phyloP scores from a whole-genome alignment of 139 green algal species.

The Eudorina sp. region DNA sequence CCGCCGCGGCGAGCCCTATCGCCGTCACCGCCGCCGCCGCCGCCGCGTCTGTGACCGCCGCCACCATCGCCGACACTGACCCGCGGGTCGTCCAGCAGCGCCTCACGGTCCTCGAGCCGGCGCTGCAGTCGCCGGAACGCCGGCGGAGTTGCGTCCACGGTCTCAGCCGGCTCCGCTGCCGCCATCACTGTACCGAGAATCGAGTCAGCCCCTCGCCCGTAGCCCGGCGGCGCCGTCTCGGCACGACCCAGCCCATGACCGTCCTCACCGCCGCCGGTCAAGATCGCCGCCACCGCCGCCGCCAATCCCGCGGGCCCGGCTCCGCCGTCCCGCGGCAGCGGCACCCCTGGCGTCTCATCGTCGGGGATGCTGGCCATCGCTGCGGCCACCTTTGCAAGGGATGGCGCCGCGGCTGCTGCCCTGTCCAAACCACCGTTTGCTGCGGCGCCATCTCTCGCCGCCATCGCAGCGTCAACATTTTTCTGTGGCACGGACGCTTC shows the following conservation, averaged over 20 bases:
- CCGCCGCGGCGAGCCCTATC: too few relatives aligned
- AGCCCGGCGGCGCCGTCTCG: neutral
- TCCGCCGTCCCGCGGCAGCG: neutral
- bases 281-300: neutral
- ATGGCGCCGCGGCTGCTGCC: too few relatives aligned
- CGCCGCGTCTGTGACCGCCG: neutral
- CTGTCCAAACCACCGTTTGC: too few relatives aligned
- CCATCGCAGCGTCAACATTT: too few relatives aligned
- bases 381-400: too few relatives aligned
- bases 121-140: constrained; percentile 28
- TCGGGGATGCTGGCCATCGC: neutral
- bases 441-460: too few relatives aligned
- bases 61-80: neutral
- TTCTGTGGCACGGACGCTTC: too few relatives aligned
- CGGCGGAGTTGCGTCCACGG: neutral
- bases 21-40: neutral
- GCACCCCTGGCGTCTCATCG: neutral
- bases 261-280: neutral
- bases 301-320: neutral
- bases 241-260: neutral
- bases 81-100: neutral
- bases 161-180: neutral
- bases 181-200: too few relatives aligned
- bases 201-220: neutral
- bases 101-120: neutral